Base-by-base conservation (phyloP, 768 basidiomycete genomes). In the Boletus eberwhitei region DNA sequence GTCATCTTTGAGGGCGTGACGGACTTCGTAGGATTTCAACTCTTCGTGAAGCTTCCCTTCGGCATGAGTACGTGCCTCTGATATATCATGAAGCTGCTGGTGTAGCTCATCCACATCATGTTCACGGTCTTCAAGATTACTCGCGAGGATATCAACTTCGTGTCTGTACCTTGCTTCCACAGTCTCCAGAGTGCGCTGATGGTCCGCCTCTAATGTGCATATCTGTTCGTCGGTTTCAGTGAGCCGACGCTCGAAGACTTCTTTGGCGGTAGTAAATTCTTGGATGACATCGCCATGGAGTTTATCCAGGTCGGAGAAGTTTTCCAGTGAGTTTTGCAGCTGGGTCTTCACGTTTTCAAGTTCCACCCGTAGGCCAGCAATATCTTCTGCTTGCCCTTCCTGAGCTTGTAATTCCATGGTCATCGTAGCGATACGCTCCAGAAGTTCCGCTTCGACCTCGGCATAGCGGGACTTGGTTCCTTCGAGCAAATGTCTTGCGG, bases 1-100 rank as follows among this genome's bases (percentile, higher is more conserved):
- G 46, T 71, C 64, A 39, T 75, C 69, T 5, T 73, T 73, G 53
- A 60, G 48, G 66, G 64, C 50, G 63, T 62, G 17, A 60, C 63
- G 35, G 64, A 57, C 14, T 58, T 69, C 57, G 42, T 63, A 65
- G 22, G 69, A 53, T 41, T 64, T 58, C 51, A 71, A 40, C 35
- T 69, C 60, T 61, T 59, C 55, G 32, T 55, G 54, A 46, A 61
- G 53, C 48, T 59, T 49, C 48, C 72, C 69, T 56, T 71, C 68
- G 26, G 74, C 72, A 34, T 60, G 57, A 45, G 55, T 59, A 22
- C 73, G 75, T 26, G 61, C 65, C 34, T 73, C 70, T 7, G 65
- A 62, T 53, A 79, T 71, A 8, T 74, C 65, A 59, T 74, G 72
- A 6, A 85, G 66, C 35, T 75, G 70, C 40, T 58, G 56, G 45